A percentile compares a stretch with the other conserved stretches of the same genome.
phyloP scores from a whole-genome alignment of 2,329 filamentous ascomycete species.

The Aspergillus jensenii region DNA sequence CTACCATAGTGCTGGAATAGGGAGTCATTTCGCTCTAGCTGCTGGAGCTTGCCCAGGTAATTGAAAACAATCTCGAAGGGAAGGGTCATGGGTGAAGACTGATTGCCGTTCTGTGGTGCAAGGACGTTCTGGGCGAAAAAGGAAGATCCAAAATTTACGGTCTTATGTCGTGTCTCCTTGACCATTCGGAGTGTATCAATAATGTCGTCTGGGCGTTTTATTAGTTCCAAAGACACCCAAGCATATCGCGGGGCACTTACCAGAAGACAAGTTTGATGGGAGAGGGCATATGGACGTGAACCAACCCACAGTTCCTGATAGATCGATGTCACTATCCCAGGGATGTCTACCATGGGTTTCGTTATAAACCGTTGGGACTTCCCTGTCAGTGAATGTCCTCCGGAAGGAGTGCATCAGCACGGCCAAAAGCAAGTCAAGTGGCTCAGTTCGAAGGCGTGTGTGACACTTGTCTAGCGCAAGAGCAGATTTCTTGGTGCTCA shows the following conservation, averaged over 20 bases:
- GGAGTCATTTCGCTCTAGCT: conserved; percentile 46
- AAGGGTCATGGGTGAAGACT: conserved; percentile 29
- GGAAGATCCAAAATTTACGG: conserved; percentile 30
- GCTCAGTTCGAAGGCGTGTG: conserved; percentile 35
- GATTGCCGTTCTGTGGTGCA: conserved; percentile 25
- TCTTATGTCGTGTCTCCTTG: conserved; percentile 39
- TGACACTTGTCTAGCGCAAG: conserved; percentile 34
- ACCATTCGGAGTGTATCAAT: conserved; percentile 36
- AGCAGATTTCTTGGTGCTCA: conserved; percentile 32
- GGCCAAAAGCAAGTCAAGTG: conserved; percentile 38
- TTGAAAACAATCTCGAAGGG: conserved; percentile 45
- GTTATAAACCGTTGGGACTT: conserved; percentile 47
- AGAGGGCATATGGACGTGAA: conserved; percentile 52
- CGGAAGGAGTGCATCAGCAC: conserved; percentile 44
- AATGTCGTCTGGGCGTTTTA: conserved; percentile 17
- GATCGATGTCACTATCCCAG: conserved; percentile 43
- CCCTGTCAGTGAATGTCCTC: conserved; percentile 43
- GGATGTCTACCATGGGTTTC: conserved; percentile 52
- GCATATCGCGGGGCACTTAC: conserved; percentile 18
- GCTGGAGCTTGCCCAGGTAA: conserved; percentile 40
- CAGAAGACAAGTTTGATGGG: not conserved
- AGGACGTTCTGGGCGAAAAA: conserved; percentile 38
- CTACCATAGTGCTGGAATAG: conserved; percentile 42
- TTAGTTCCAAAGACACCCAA: conserved; percentile 17
- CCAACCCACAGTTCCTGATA: conserved; percentile 51